Base-by-base conservation (phyloP, 2,329 filamentous ascomycete species). In the Neofusicoccum laricinum region DNA sequence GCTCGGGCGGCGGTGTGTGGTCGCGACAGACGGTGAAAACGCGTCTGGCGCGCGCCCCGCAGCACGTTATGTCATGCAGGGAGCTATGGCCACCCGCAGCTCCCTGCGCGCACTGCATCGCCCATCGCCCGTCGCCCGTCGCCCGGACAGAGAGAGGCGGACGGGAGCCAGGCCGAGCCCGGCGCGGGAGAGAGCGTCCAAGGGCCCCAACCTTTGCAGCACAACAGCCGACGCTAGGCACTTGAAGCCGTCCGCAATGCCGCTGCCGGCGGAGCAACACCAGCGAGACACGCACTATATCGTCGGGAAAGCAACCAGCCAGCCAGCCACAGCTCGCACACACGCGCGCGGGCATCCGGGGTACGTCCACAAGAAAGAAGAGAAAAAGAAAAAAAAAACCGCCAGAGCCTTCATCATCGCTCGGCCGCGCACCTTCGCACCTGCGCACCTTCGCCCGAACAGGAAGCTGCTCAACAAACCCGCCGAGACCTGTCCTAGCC, bases 381-480 rank as follows among this genome's bases (percentile, higher is more conserved):
- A 36, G 34, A 36, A 36, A 6, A 38, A 8, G 36, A 15, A 38
- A 11, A 38, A 15, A 1, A 38, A 15, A 38, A 38, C 11, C 25
- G 7, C 25, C 4, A 30, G 25, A 30, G 25, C 7, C 25, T 4
- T 6, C 25, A 30, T 30, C 25, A 7, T 30, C 25, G n/a, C n/a
- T n/a, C n/a, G n/a, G n/a, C n/a, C n/a, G 25, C 25, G 25, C 25
- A 7, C 25, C 25, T 1, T 30, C 25, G 25, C 25, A 30, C 25
- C 25, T 30, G 4, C 25, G 25, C 25, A 4, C 25, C 25, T 4
- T 30, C 25, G 25, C 25, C 55, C 8, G 21, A 46, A 46, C 3
- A 59, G 55, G 55, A 59, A 59, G 55, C 55, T 59, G 30, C 55
- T 59, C 30, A 36, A 36, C 43, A 46, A 15, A n/a, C 25, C 36